Evolutionary conservation across 345 rosid species (phyloP).

Genomic region (Eucalyptus guilfoylei): DNA sequence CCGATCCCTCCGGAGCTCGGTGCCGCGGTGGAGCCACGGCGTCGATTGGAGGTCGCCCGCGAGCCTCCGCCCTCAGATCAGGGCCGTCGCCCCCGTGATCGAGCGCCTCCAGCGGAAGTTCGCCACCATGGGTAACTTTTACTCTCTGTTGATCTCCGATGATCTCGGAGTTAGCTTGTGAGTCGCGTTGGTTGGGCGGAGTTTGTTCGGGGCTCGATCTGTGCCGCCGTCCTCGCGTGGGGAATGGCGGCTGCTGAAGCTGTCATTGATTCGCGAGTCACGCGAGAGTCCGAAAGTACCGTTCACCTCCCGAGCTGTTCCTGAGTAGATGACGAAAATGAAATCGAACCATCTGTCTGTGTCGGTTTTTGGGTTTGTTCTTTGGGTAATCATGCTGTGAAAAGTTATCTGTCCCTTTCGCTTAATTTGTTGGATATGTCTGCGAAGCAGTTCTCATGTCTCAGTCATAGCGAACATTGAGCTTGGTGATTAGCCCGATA

Average conservation of each 20-base stretch:
- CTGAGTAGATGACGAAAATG: not conserved
- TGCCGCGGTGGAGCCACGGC: conserved; percentile 72
- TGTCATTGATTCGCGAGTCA: not conserved
- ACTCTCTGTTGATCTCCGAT: not conserved
- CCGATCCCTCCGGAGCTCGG: conserved; percentile 29
- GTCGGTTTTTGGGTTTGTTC: not conserved
- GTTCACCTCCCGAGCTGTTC: not conserved
- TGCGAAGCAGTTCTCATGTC: not conserved
- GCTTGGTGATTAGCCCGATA: not conserved
- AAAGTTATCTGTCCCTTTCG: not conserved
- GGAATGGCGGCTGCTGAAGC: not conserved
- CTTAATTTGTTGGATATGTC: not conserved
- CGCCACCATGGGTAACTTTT: conserved; percentile 64
- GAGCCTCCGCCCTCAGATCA: conserved; percentile 57
- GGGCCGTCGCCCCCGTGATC: conserved; percentile 44
- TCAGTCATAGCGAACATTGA: not conserved
- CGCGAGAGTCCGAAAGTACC: not conserved
- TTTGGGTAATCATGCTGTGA: not conserved
- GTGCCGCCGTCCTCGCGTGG: not conserved
- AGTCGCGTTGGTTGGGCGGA: not conserved
- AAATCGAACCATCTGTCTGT: not conserved
- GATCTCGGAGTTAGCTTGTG: not conserved
- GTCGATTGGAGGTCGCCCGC: conserved; percentile 49
- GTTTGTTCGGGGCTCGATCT: not conserved
- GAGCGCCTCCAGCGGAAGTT: conserved; percentile 57